Percentiles rank a stretch among this genome's conserved stretches.
Conservation (phyloP, 2,329 filamentous ascomycete genomes). For the Fusarium sp. region DNA sequence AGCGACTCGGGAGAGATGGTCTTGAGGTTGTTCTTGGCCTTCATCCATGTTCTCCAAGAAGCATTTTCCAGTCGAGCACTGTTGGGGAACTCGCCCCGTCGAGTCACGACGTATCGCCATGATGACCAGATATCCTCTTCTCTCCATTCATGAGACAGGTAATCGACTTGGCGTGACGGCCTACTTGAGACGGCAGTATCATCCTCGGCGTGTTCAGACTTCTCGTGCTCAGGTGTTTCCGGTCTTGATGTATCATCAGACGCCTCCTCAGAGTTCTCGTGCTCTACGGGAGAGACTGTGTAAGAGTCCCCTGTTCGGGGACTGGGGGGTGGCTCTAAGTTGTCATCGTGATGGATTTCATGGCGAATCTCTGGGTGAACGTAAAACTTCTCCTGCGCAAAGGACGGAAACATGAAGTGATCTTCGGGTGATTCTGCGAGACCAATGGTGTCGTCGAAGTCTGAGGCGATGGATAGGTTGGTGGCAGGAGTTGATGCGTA, state of each 20-base stretch:
- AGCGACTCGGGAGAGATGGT: slow-evolving; percentile 92
- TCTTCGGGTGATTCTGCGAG: slow-evolving; percentile 63
- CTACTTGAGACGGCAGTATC: slow-evolving; percentile 82
- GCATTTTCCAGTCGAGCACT: slow-evolving; percentile 91
- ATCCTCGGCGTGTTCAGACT: slow-evolving; percentile 76
- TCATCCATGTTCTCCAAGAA: slow-evolving; percentile 97
- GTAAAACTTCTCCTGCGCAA: slow-evolving; percentile 64
- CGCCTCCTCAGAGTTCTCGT: slow-evolving; percentile 62
- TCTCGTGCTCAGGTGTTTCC: slow-evolving; percentile 67
- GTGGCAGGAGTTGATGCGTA: slow-evolving; percentile 75
- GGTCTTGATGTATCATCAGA: slow-evolving; percentile 65
- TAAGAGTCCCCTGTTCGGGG: slow-evolving; percentile 66
- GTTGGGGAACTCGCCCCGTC: slow-evolving; percentile 84
- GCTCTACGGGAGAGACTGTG: slow-evolving; percentile 67
- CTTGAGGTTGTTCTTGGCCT: slow-evolving; percentile 87
- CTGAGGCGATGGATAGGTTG: slow-evolving; percentile 73
- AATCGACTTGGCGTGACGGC: slow-evolving; percentile 93
- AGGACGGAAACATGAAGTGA: slow-evolving; percentile 62
- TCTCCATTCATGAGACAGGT: slow-evolving; percentile 91
- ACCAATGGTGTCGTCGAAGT: slow-evolving; percentile 65
- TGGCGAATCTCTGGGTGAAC: slow-evolving; percentile 48
- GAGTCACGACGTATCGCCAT: slow-evolving; percentile 92
- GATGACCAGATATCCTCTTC: slow-evolving; percentile 98
- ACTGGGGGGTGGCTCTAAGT: slow-evolving; percentile 66
- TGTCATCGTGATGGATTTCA: slow-evolving; percentile 53